phyloP scores from a whole-genome alignment of 352 stramenopile genomes.

The Globisporangium echinulatum region DNA sequence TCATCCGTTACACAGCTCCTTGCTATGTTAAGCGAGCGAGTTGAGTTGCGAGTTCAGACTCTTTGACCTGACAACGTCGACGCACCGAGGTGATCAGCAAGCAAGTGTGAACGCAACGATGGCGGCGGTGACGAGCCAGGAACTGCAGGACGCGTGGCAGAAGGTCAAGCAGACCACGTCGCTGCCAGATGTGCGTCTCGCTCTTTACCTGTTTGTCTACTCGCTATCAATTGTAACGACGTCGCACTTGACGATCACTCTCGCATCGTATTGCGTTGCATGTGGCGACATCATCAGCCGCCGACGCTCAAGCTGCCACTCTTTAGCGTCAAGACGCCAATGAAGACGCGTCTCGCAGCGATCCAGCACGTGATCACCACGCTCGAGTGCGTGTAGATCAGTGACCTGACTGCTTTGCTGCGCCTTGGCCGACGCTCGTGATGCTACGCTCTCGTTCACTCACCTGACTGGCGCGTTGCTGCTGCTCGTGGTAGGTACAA shows the following conservation, averaged over 20 bases:
- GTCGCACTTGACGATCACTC: no score
- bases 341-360: conserved; percentile 44
- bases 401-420: not conserved
- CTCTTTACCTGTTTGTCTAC: not conserved
- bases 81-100: not conserved
- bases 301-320: conserved; percentile 53
- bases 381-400: conserved; percentile 43
- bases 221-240: no score
- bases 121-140: conserved; percentile 50
- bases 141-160: conserved; percentile 62
- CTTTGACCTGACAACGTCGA: no score
- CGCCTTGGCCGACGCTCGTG: not conserved
- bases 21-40: no score
- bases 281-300: conserved; percentile 21
- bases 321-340: conserved; percentile 45
- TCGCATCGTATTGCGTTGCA: not conserved
- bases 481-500: conserved; percentile 48
- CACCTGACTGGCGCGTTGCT: no score
- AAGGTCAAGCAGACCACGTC: conserved; percentile 52
- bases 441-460: no score
- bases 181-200: conserved; percentile 34
- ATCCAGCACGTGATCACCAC: conserved; percentile 67
- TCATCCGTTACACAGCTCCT: no score
- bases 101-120: conserved; percentile 16
- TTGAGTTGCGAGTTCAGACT: no score